Evolutionary conservation across 208 protist genomes (phyloP).

Genomic region (Crithidia bombi): DNA sequence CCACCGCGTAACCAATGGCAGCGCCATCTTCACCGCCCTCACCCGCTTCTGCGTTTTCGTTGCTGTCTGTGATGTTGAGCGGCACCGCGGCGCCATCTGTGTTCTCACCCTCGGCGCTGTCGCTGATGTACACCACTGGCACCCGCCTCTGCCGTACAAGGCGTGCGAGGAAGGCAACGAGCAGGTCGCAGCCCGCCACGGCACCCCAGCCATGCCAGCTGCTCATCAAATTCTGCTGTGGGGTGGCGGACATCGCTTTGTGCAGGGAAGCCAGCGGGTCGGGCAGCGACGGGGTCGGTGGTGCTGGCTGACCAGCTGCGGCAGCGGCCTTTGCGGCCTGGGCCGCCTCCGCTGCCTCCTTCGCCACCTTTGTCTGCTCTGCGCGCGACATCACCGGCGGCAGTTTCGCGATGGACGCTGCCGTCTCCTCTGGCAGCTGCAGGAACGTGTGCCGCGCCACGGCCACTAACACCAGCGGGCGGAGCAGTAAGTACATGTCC

Average conservation of each 20-base stretch:
- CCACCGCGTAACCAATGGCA: too few species aligned
- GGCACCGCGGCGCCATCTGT: constrained; percentile 1
- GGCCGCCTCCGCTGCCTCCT: constrained; percentile 17
- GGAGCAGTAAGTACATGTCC: constrained; percentile 66
- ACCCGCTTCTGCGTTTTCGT: constrained; percentile 7
- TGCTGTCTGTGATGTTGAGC: constrained; percentile 1
- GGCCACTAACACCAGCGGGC: constrained; percentile 68
- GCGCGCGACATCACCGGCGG: constrained; percentile 12
- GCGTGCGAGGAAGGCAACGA: constrained; percentile 53
- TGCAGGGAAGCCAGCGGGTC: constrained; percentile 28
- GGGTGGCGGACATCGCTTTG: constrained; percentile 39
- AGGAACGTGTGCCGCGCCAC: constrained; percentile 58
- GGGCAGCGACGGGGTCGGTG: constrained; percentile 1
- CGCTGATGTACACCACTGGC: constrained; percentile 75
- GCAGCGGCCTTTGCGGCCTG: constrained; percentile 14
- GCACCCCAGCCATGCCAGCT: constrained; percentile 62
- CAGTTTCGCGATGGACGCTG: constrained; percentile 33
- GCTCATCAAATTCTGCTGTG: constrained; percentile 44
- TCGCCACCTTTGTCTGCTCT: constrained; percentile 23
- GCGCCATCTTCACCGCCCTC: neutral
- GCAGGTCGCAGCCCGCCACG: constrained; percentile 58
- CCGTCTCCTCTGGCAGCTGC: constrained; percentile 15
- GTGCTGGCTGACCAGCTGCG: neutral
- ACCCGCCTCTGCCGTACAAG: constrained; percentile 66
- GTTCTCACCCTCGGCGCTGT: constrained; percentile 23